A percentile compares a stretch with the other conserved stretches of the same genome.
Evolutionary conservation across 2,329 filamentous ascomycete species (phyloP).

Genomic region (Monilinia aucupariae): DNA sequence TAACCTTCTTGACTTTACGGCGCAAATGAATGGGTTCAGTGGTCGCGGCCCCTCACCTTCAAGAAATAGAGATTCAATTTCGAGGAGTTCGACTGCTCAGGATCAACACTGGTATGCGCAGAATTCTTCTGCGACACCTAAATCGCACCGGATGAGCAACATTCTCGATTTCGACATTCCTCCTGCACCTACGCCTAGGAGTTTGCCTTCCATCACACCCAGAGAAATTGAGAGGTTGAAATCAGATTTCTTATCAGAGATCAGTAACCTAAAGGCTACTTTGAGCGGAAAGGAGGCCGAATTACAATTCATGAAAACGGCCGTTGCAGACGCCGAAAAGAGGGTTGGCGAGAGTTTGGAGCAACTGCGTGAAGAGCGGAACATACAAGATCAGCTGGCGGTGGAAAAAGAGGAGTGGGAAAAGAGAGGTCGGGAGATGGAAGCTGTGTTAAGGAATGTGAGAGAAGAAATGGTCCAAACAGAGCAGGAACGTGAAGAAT

Average conservation of each 20-base stretch:
- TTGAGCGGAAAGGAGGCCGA: conserved; percentile 91
- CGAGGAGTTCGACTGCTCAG: conserved; percentile 32
- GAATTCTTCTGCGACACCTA: conserved; percentile 24
- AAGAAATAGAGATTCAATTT: conserved; percentile 45
- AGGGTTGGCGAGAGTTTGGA: conserved; percentile 84
- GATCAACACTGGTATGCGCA: conserved; percentile 24
- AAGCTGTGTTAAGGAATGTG: conserved; percentile 70
- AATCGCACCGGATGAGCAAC: conserved; percentile 49
- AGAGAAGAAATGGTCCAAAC: conserved; percentile 74
- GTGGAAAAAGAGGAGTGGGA: conserved; percentile 80
- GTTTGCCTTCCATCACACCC: conserved; percentile 83
- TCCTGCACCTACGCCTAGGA: conserved; percentile 87
- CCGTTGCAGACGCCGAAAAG: conserved; percentile 84
- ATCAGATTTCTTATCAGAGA: conserved; percentile 83
- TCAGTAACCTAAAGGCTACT: conserved; percentile 88
- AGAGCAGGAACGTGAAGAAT: conserved; percentile 75
- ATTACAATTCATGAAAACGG: conserved; percentile 77
- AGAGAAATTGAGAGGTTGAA: conserved; percentile 90
- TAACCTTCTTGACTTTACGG: conserved; percentile 82
- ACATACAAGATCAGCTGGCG: conserved; percentile 63
- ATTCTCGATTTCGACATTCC: conserved; percentile 89
- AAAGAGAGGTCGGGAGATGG: conserved; percentile 78
- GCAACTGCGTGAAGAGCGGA: conserved; percentile 71
- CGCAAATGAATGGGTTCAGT: conserved; percentile 58
- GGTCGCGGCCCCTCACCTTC: conserved; percentile 44